Conservation (phyloP, 129 eudicot species). For the Arctium lappa region DNA sequence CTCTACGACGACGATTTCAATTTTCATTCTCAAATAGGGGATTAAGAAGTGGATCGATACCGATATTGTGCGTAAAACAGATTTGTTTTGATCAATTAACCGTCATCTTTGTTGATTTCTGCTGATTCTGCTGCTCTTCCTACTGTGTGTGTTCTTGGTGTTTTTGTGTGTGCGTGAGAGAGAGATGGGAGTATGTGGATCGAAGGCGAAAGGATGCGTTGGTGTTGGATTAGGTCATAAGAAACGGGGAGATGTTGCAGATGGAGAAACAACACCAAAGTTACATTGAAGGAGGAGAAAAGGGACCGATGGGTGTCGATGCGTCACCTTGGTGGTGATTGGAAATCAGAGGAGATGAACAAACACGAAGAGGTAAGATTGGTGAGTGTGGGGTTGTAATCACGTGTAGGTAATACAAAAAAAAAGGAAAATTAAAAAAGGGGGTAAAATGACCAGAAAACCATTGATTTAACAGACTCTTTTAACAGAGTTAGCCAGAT, state of each 20-base stretch:
- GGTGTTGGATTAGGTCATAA: conserved; percentile 35
- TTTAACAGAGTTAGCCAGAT: too few relatives aligned
- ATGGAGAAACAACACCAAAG: conserved; percentile 11
- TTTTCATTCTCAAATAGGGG: neutral
- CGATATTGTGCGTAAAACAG: neutral
- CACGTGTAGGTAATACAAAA: too few relatives aligned
- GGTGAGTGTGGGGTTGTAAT: too few relatives aligned
- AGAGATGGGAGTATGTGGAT: conserved; percentile 81
- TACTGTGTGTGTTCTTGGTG: conserved; percentile 15
- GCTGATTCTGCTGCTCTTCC: neutral
- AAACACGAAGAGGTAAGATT: too few relatives aligned
- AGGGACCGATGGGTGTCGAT: too few relatives aligned
- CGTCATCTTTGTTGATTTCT: neutral
- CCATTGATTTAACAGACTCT: too few relatives aligned
- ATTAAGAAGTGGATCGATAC: conserved; percentile 7
- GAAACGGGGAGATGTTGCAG: conserved; percentile 27
- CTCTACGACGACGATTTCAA: neutral
- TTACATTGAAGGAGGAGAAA: conserved; percentile 21
- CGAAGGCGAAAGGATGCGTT: conserved; percentile 68
- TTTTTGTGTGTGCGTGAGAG: conserved; percentile 1
- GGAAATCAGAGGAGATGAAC: too few relatives aligned
- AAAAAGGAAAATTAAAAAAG: too few relatives aligned
- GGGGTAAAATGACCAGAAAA: too few relatives aligned
- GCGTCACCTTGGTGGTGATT: too few relatives aligned
- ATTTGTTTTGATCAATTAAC: neutral